Percentiles rank a stretch among this genome's conserved stretches.
phyloP scores from a whole-genome alignment of 805 yeast genomes.

The Hanseniaspora lindneri region DNA sequence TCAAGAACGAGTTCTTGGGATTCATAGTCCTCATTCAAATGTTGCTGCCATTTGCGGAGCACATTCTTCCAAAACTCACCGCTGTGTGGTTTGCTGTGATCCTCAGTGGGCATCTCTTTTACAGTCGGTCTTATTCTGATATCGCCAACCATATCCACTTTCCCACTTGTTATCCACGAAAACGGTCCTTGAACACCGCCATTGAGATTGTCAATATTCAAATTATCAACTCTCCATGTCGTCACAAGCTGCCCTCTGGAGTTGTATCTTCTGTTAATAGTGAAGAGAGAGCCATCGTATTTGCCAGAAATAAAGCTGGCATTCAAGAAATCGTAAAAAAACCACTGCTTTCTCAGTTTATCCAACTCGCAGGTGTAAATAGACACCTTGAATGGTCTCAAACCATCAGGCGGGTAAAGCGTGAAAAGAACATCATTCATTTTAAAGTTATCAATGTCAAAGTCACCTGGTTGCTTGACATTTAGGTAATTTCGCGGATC shows the following conservation, averaged over 20 bases:
- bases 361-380: conserved; percentile 78
- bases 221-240: conserved; percentile 70
- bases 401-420: conserved; percentile 65
- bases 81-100: conserved; percentile 20
- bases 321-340: conserved; percentile 73
- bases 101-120: conserved; percentile 40
- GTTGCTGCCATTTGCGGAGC: conserved; percentile 39
- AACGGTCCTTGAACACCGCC: conserved; percentile 87
- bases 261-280: conserved; percentile 52
- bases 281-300: conserved; percentile 85
- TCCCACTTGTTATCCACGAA: conserved; percentile 92
- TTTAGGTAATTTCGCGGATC: conserved; percentile 74
- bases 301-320: conserved; percentile 81
- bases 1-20: conserved; percentile 47
- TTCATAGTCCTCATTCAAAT: conserved; percentile 13
- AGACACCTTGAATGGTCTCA: conserved; percentile 76
- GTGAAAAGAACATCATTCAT: conserved; percentile 80
- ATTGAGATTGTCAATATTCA: conserved; percentile 79
- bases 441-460: conserved; percentile 72
- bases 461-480: conserved; percentile 71
- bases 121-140: conserved; percentile 57
- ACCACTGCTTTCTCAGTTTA: conserved; percentile 79
- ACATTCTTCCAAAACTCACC: conserved; percentile 33
- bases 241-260: conserved; percentile 35
- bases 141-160: conserved; percentile 88